phyloP scores from a whole-genome alignment of 306 rosid species.

The Vigna nakashimae region DNA sequence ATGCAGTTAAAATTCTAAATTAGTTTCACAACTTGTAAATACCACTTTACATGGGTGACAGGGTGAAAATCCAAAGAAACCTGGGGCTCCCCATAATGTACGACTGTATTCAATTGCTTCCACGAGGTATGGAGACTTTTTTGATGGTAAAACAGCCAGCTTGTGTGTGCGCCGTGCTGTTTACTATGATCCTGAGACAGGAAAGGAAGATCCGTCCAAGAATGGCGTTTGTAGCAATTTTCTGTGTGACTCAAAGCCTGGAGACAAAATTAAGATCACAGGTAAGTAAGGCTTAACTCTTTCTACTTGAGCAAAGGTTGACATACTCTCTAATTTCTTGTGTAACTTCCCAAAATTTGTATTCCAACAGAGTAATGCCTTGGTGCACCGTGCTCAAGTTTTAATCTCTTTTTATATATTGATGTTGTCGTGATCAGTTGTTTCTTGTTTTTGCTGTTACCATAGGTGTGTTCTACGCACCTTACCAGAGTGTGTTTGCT shows the following conservation, averaged over 20 bases:
- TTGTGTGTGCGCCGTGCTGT: constrained; percentile 97
- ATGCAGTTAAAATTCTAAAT: constrained; percentile 1
- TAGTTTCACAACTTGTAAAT: constrained; percentile 25
- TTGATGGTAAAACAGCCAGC: constrained; percentile 95
- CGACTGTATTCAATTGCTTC: constrained; percentile 97
- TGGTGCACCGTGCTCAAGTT: neutral
- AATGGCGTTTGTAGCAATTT: constrained; percentile 91
- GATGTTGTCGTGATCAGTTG: neutral
- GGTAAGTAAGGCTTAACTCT: constrained; percentile 63
- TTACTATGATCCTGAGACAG: constrained; percentile 89
- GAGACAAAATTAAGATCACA: constrained; percentile 88
- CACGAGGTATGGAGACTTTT: constrained; percentile 87
- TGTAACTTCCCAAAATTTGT: constrained; percentile 12
- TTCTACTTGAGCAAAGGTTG: constrained; percentile 28
- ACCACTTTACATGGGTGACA: constrained; percentile 50
- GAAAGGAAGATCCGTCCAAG: constrained; percentile 92
- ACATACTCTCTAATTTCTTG: constrained; percentile 20
- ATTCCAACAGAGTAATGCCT: constrained; percentile 7
- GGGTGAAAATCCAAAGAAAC: constrained; percentile 98
- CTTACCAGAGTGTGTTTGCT: constrained; percentile 3
- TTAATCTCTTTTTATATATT: neutral
- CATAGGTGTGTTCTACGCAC: neutral
- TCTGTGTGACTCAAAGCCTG: constrained; percentile 88
- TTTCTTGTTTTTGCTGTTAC: neutral
- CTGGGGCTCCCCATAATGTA: constrained; percentile 84